phyloP scores from a whole-genome alignment of 2,329 filamentous ascomycete genomes.

The Aspergillus eucalypticola region DNA sequence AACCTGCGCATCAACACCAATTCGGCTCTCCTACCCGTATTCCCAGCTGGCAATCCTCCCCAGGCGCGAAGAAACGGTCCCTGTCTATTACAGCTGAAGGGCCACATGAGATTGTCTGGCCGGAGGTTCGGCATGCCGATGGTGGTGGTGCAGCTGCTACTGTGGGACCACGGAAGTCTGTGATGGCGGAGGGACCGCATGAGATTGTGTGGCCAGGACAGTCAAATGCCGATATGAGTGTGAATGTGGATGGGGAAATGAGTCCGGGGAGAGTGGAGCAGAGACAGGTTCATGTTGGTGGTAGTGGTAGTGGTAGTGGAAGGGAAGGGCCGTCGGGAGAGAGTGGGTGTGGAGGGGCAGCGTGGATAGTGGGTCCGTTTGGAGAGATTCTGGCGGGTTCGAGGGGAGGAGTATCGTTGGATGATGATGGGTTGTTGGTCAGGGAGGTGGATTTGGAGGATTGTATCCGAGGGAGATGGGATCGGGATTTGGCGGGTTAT shows the following conservation, averaged over 20 bases:
- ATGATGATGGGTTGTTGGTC: background rate
- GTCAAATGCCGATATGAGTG: background rate
- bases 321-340: no score
- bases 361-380: background rate
- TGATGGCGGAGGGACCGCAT: constrained; percentile 44
- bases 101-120: background rate
- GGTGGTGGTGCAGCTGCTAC: background rate
- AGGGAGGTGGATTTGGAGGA: background rate
- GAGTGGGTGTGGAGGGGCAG: background rate
- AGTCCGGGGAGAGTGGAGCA: background rate
- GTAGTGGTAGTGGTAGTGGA: background rate
- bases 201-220: constrained; percentile 48
- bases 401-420: background rate
- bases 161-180: constrained; percentile 20
- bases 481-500: background rate
- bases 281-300: background rate
- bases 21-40: no score
- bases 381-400: background rate
- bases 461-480: background rate
- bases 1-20: no score
- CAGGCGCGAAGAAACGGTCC: background rate
- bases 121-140: background rate
- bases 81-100: background rate
- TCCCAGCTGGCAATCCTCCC: no score
- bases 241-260: background rate